These are phyloP conservation scores for Penicillium canescens DNA, from an alignment of 495 filamentous ascomycete genomes.

Conservation along the genomic window DNA sequence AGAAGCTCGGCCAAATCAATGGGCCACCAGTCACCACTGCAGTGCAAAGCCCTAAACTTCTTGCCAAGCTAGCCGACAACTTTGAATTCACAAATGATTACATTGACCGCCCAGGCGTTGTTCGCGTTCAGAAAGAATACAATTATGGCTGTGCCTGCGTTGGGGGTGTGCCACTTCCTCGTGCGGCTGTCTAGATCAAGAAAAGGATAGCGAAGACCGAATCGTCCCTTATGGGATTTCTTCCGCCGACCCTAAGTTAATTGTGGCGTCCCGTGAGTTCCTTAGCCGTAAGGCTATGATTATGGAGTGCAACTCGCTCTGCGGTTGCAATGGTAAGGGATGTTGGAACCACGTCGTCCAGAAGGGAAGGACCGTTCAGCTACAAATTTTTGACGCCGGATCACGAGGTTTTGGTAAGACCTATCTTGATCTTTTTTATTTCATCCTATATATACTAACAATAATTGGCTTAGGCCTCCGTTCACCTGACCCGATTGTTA, in stretches of 20 bases:
- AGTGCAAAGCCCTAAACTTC: constrained; percentile 16
- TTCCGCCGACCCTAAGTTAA: neutral
- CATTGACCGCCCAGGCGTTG: constrained; percentile 36
- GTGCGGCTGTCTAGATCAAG: constrained; percentile 41
- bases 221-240: constrained; percentile 39
- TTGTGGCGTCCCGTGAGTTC: constrained; percentile 32
- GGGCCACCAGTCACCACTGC: constrained; percentile 31
- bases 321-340: constrained; percentile 55
- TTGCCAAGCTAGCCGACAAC: constrained; percentile 27
- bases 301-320: constrained; percentile 79
- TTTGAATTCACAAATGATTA: constrained; percentile 49
- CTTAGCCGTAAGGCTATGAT: constrained; percentile 51
- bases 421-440: neutral
- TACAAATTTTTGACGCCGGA: constrained; percentile 81
- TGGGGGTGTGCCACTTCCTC: constrained; percentile 29
- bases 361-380: constrained; percentile 66
- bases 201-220: constrained; percentile 34
- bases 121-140: constrained; percentile 32
- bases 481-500: constrained; percentile 63
- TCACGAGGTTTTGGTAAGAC: constrained; percentile 77
- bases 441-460: constrained; percentile 6
- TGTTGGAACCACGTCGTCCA: constrained; percentile 86
- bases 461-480: constrained; percentile 56
- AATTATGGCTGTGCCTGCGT: constrained; percentile 43
- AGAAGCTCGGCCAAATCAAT: constrained; percentile 25